A percentile compares a stretch with the other conserved stretches of the same genome.
These are phyloP conservation scores for Termitomyces sp. DNA, from an alignment of 768 basidiomycete species.

Conservation along the genomic window DNA sequence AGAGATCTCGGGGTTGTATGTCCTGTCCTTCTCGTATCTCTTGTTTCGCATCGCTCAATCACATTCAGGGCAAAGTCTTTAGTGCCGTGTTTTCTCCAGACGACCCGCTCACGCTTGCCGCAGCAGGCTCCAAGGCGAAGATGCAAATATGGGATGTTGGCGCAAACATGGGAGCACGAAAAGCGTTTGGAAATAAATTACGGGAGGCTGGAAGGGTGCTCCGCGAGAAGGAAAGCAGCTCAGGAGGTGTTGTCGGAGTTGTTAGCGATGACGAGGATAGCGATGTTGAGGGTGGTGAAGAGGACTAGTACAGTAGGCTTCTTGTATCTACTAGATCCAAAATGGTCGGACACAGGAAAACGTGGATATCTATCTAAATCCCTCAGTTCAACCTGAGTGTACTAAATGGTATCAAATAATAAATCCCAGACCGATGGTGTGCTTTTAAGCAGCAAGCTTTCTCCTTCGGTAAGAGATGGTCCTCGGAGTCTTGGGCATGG, in stretches of 20 bases:
- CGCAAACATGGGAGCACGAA: constrained; percentile 74
- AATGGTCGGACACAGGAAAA: background rate
- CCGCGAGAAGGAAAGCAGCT: constrained; percentile 49
- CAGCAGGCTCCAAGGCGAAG: constrained; percentile 90
- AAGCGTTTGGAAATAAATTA: constrained; percentile 77
- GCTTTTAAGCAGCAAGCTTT: constrained; percentile 41
- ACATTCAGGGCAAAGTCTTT: constrained; percentile 90
- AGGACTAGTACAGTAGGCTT: constrained; percentile 1
- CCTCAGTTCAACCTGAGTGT: background rate
- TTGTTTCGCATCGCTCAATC: background rate
- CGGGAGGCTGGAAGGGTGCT: constrained; percentile 62
- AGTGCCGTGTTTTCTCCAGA: constrained; percentile 89
- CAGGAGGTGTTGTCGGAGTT: constrained; percentile 64
- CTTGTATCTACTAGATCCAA: no score
- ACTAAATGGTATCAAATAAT: constrained; percentile 1
- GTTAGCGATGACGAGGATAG: constrained; percentile 67
- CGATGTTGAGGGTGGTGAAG: constrained; percentile 36
- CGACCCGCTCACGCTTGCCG: constrained; percentile 88
- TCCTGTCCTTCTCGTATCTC: constrained; percentile 10
- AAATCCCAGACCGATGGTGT: background rate
- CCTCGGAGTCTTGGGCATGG: constrained; percentile 72
- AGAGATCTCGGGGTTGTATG: constrained; percentile 88
- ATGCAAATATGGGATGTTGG: constrained; percentile 95
- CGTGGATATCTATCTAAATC: constrained; percentile 6
- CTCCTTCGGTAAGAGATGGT: constrained; percentile 64